Conservation (phyloP, 805 yeast species). For the Wickerhamomyces ciferrii region DNA sequence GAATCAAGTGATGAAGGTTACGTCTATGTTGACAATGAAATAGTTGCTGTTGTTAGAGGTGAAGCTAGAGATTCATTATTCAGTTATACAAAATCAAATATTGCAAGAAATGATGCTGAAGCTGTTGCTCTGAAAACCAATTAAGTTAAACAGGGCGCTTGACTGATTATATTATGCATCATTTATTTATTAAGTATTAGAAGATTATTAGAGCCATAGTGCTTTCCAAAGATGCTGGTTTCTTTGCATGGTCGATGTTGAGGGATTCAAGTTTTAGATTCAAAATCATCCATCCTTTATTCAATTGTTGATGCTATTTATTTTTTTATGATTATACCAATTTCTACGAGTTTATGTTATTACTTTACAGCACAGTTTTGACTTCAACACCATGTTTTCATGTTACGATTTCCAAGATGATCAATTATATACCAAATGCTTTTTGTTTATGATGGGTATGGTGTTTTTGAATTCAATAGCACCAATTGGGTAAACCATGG, state of each 20-base stretch:
- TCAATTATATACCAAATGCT: neutral
- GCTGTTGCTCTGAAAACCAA: neutral
- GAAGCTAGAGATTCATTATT: constrained; percentile 28
- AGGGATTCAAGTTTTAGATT: too few relatives aligned
- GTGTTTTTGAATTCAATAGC: neutral
- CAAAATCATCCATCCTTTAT: too few relatives aligned
- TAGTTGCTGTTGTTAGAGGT: constrained; percentile 34
- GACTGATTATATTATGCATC: neutral
- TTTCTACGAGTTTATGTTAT: neutral
- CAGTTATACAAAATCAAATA: neutral
- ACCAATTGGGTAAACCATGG: neutral
- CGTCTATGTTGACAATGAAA: constrained; percentile 27
- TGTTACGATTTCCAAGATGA: too few relatives aligned
- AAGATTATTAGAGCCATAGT: too few relatives aligned
- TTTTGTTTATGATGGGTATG: too few relatives aligned
- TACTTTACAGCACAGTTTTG: neutral
- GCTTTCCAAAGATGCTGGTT: too few relatives aligned
- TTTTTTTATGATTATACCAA: neutral
- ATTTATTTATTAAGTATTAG: too few relatives aligned
- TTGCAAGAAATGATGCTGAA: neutral
- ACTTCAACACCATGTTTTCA: neutral
- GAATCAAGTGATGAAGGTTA: constrained; percentile 31
- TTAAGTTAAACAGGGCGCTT: neutral
- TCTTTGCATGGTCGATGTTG: too few relatives aligned
- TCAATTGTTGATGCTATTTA: neutral